Conservation (phyloP, 768 basidiomycete species). For the Lyophyllum semitale region DNA sequence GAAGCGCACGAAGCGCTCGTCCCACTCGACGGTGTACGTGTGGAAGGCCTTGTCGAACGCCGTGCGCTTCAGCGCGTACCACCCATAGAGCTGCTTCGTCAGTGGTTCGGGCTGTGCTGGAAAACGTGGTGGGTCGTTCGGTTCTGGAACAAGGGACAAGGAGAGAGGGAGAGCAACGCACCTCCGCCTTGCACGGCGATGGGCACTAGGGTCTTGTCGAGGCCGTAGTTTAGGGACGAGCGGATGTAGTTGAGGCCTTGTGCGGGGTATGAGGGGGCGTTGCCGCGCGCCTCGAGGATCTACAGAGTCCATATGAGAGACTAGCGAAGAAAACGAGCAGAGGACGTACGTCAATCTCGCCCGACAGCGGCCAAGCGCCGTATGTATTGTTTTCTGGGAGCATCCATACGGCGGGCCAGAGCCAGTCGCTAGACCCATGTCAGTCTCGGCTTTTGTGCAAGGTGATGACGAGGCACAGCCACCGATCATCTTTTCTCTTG, state of each 20-base stretch:
- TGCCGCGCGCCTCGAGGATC: constrained; percentile 65
- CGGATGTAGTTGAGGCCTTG: constrained; percentile 64
- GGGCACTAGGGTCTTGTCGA: constrained; percentile 19
- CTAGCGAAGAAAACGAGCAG: constrained; percentile 24
- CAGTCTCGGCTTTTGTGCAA: too few relatives aligned
- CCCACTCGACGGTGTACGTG: constrained; percentile 81
- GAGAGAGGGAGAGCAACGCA: not conserved
- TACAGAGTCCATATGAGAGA: constrained; percentile 1
- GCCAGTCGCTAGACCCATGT: constrained; percentile 51
- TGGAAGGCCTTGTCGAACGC: constrained; percentile 65
- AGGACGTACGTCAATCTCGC: constrained; percentile 50
- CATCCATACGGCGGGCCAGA: constrained; percentile 81
- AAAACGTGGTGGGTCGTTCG: constrained; percentile 17
- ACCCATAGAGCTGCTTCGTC: constrained; percentile 38
- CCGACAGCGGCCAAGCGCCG: constrained; percentile 61
- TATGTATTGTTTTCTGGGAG: constrained; percentile 64
- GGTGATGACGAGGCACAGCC: too few relatives aligned
- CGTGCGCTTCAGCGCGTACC: constrained; percentile 52
- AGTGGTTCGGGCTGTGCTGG: constrained; percentile 7
- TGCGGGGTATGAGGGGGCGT: constrained; percentile 49
- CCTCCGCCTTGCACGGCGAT: constrained; percentile 10
- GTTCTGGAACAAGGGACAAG: constrained; percentile 33
- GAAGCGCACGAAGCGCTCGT: constrained; percentile 64
- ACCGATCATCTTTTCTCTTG: constrained; percentile 16
- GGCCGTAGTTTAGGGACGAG: constrained; percentile 71